Percentiles rank a stretch among this genome's conserved stretches.
These are phyloP conservation scores for Cryptococcus floricola DNA, from an alignment of 1,284 basidiomycete species.

Conservation along the genomic window DNA sequence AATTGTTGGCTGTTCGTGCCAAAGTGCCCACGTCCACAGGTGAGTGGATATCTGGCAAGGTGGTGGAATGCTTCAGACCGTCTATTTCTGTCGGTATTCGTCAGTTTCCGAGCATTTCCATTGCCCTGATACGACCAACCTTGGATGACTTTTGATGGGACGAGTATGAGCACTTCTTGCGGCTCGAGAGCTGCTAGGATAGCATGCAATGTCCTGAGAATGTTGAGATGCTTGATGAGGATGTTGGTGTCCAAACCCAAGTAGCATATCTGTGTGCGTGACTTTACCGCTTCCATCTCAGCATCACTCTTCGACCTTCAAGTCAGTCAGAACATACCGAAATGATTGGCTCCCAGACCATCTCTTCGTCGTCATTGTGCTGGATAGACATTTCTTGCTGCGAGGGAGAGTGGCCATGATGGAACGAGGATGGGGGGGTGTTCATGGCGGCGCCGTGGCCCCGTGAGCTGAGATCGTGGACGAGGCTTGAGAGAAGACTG, in stretches of 20 bases:
- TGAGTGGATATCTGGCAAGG: conserved; percentile 6
- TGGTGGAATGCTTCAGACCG: conserved; percentile 7
- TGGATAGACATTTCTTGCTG: background rate
- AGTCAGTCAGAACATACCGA: background rate
- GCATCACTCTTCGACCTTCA: background rate
- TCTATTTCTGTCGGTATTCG: conserved; percentile 15
- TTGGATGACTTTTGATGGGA: conserved; percentile 32
- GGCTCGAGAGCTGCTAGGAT: conserved; percentile 5
- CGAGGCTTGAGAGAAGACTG: too few relatives aligned
- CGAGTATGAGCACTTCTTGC: conserved; percentile 16
- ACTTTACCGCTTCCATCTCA: background rate
- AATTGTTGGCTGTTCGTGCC: conserved; percentile 25
- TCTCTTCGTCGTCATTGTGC: background rate
- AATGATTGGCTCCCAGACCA: conserved; percentile 4
- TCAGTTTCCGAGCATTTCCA: background rate
- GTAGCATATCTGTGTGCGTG: conserved; percentile 10
- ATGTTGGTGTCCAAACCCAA: conserved; percentile 40
- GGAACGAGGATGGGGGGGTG: background rate
- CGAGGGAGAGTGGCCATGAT: background rate
- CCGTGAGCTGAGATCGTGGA: too few relatives aligned
- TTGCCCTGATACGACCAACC: conserved; percentile 15
- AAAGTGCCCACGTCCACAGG: conserved; percentile 18
- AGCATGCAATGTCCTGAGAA: conserved; percentile 18
- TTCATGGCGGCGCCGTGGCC: too few relatives aligned
- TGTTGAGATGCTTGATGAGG: conserved; percentile 28